A percentile compares a stretch with the other conserved stretches of the same genome.
These are phyloP conservation scores for Akanthomyces muscarius DNA, from an alignment of 2,329 filamentous ascomycete species.

Conservation along the genomic window DNA sequence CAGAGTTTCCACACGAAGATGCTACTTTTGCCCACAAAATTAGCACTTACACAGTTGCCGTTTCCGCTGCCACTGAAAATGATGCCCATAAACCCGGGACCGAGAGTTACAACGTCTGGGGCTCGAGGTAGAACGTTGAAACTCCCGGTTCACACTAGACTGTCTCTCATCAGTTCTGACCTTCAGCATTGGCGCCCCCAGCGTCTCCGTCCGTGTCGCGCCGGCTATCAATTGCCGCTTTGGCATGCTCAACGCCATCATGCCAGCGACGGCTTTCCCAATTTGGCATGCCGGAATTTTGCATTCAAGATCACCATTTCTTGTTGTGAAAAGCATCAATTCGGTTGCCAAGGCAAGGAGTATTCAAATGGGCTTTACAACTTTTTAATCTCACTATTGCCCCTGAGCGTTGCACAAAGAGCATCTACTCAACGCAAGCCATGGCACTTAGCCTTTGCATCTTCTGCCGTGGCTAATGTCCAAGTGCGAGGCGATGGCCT, in stretches of 20 bases:
- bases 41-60: background rate
- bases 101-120: no score
- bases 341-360: background rate
- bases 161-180: no score
- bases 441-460: background rate
- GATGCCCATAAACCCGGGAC: no score
- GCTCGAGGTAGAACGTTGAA: no score
- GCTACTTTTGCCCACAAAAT: background rate
- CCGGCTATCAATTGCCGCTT: background rate
- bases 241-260: background rate
- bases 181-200: no score
- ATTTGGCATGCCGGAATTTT: background rate
- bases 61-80: no score
- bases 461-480: background rate
- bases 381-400: no score
- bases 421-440: no score
- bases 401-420: no score
- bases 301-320: background rate
- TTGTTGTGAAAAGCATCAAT: background rate
- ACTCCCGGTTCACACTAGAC: no score
- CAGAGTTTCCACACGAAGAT: background rate
- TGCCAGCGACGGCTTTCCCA: conserved; percentile 2
- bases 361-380: no score
- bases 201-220: background rate
- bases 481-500: background rate